Evolutionary conservation across 129 eudicot species (phyloP).

Genomic region (Cynara cardunculus): DNA sequence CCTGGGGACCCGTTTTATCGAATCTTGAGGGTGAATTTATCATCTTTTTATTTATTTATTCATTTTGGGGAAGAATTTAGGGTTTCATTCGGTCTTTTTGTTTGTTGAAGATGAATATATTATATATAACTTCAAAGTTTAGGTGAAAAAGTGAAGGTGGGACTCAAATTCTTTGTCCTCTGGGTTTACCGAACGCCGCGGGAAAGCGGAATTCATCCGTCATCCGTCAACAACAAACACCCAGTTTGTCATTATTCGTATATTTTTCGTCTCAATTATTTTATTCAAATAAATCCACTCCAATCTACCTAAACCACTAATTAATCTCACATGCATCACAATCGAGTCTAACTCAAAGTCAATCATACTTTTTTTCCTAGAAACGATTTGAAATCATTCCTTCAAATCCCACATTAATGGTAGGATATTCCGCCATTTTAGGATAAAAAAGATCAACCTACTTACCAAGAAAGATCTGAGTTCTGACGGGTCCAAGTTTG

Average conservation of each 20-base stretch:
- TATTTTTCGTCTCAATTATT: not conserved
- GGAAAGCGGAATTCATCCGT: conserved; percentile 1
- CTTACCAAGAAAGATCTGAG: conserved; percentile 17
- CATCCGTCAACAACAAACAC: not conserved
- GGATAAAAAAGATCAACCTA: not conserved
- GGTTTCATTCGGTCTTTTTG: not conserved
- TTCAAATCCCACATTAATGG: conserved; percentile 3
- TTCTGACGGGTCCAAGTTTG: no score
- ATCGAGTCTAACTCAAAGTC: conserved; percentile 32
- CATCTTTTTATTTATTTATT: not conserved
- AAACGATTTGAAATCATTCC: not conserved
- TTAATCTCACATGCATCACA: conserved; percentile 19
- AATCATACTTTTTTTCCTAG: conserved; percentile 15
- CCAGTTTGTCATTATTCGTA: conserved; percentile 5
- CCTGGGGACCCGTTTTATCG: no score
- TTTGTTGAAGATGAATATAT: not conserved
- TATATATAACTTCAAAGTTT: not conserved
- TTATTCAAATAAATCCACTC: conserved; percentile 13
- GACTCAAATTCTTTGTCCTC: not conserved
- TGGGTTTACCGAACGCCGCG: not conserved
- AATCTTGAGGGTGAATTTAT: no score
- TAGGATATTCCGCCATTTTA: not conserved
- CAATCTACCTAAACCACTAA: conserved; percentile 24
- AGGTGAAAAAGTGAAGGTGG: not conserved
- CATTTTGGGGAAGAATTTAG: not conserved